Conservation (phyloP, 306 rosid species). For the Rosa multiflora region DNA sequence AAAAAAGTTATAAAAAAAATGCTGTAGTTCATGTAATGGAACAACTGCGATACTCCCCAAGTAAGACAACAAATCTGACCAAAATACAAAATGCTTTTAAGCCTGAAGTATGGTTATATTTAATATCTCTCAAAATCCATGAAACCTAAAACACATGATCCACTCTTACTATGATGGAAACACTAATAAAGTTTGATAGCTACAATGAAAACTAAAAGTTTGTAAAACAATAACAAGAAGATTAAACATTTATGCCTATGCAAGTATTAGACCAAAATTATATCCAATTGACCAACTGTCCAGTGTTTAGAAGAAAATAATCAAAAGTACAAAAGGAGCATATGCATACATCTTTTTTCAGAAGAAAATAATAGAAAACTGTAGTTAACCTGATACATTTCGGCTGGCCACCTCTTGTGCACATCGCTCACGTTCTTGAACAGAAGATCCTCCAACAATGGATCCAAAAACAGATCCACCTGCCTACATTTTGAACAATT, state of each 20-base stretch:
- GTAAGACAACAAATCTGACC: not conserved
- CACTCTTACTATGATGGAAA: not conserved
- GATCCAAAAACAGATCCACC: conserved; percentile 80
- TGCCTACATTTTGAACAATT: conserved; percentile 47
- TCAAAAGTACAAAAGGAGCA: not conserved
- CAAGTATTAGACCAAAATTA: not conserved
- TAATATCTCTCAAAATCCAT: not conserved
- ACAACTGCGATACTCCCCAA: not conserved
- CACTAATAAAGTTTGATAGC: not conserved
- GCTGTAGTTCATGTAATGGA: not conserved
- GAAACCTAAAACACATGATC: not conserved
- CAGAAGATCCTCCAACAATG: conserved; percentile 77
- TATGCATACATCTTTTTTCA: not conserved
- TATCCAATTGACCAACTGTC: not conserved
- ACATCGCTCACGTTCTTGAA: conserved; percentile 79
- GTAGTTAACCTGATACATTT: conserved; percentile 67
- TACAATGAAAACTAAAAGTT: not conserved
- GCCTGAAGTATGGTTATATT: not conserved
- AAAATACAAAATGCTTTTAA: not conserved
- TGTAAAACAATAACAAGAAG: not conserved
- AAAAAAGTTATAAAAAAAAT: not conserved
- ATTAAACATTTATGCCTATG: not conserved
- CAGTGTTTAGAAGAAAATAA: not conserved
- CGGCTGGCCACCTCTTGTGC: conserved; percentile 78
- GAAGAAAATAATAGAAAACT: not conserved